Evolutionary conservation across 1,139 yeast species (phyloP).

Genomic region (Geotrichum reessii): DNA sequence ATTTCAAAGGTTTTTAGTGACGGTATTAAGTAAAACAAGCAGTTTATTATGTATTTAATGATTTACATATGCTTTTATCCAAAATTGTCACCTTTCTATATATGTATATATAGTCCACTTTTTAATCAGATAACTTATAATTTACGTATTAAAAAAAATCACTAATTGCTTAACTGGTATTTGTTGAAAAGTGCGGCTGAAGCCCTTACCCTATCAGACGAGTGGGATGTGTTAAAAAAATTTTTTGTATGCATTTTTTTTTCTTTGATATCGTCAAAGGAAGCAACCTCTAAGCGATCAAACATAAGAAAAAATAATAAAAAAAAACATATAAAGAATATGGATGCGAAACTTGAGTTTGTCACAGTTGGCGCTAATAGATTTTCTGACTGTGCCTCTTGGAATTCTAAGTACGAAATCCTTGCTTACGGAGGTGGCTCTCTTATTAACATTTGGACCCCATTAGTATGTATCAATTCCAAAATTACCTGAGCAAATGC

Average conservation of each 20-base stretch:
- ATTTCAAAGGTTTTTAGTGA: neutral
- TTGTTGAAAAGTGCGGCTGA: too few species aligned
- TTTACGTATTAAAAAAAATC: too few species aligned
- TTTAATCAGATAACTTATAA: too few species aligned
- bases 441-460: constrained; percentile 71
- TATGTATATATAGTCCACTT: too few species aligned
- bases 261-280: neutral
- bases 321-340: neutral
- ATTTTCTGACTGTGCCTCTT: constrained; percentile 64
- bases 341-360: constrained; percentile 40
- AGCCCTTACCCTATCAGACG: too few species aligned
- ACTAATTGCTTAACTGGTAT: too few species aligned
- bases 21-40: too few species aligned
- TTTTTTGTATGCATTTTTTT: neutral
- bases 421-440: constrained; percentile 76
- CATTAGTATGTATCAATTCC: constrained; percentile 44
- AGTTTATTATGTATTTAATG: neutral
- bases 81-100: neutral
- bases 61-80: neutral
- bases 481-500: neutral
- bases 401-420: constrained; percentile 37
- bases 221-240: neutral
- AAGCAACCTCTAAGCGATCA: neutral
- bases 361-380: constrained; percentile 75
- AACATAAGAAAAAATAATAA: neutral